Evolutionary conservation across 2,329 filamentous ascomycete species (phyloP), one percentile per base, ranked within the genome.

Genomic region (Arthrinium puccinioides): DNA sequence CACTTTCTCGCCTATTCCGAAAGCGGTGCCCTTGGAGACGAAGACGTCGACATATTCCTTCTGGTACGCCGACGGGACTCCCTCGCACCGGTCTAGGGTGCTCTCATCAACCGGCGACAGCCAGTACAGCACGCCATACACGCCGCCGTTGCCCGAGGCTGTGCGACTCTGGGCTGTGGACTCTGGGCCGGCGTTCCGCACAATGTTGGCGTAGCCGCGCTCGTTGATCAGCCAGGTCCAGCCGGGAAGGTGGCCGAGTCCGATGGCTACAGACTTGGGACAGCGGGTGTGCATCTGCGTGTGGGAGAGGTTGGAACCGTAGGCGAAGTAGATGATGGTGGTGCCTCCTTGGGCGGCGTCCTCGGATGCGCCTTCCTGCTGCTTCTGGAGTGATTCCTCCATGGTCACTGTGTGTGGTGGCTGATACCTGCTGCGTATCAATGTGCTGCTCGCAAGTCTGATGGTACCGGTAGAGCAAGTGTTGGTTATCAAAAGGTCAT

Each of bases 311-410:
- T 86, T 86, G 54, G 73, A 79, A 44, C 82, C 82, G 58, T 82
- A 86, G 49, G 74, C 82, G 53, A 86, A 84, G 64, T 84, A 84
- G 45, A 77, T n/a, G n/a, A n/a, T n/a, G n/a, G n/a, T n/a, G n/a
- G n/a, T n/a, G n/a, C n/a, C n/a, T n/a, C n/a, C n/a, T n/a, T n/a
- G n/a, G n/a, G n/a, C n/a, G n/a, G n/a, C n/a, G n/a, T n/a, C n/a
- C n/a, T n/a, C n/a, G n/a, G n/a, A n/a, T n/a, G n/a, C n/a, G n/a
- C n/a, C n/a, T n/a, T n/a, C n/a, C n/a, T n/a, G n/a, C n/a, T n/a
- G n/a, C n/a, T n/a, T n/a, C n/a, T n/a, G n/a, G n/a, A n/a, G n/a
- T n/a, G n/a, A n/a, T n/a, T n/a, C n/a, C n/a, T n/a, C n/a, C n/a
- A n/a, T n/a, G n/a, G n/a, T n/a, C n/a, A n/a, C n/a, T n/a, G n/a